Conservation (phyloP, 805 yeast genomes). For the Lipomyces kockii region DNA sequence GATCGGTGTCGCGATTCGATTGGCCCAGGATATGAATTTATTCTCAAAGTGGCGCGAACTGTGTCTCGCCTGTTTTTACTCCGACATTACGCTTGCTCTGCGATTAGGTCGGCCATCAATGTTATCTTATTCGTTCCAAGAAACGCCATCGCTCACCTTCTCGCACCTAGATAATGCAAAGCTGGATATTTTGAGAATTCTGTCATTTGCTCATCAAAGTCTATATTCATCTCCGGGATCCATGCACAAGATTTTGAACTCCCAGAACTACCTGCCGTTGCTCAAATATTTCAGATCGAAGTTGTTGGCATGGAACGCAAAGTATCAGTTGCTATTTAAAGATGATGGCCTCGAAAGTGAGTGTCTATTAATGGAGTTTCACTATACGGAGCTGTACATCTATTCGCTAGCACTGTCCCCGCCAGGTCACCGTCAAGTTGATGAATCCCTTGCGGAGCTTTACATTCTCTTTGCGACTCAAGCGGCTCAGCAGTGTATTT, state of each 20-base stretch:
- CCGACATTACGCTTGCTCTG: slow-evolving; percentile 83
- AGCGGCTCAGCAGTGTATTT: slow-evolving; percentile 80
- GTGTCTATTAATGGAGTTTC: slow-evolving; percentile 76
- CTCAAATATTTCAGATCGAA: slow-evolving; percentile 76
- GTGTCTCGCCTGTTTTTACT: slow-evolving; percentile 79
- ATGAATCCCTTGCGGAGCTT: slow-evolving; percentile 67
- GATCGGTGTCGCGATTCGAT: slow-evolving; percentile 81
- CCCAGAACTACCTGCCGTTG: slow-evolving; percentile 61
- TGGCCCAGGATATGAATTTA: slow-evolving; percentile 85
- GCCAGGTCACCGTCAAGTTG: slow-evolving; percentile 44
- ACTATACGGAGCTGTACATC: slow-evolving; percentile 81
- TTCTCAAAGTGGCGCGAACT: slow-evolving; percentile 74
- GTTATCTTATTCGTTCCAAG: slow-evolving; percentile 66
- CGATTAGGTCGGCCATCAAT: slow-evolving; percentile 78
- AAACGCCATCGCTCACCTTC: slow-evolving; percentile 61
- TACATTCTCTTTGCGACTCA: slow-evolving; percentile 80
- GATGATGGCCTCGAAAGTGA: slow-evolving; percentile 62
- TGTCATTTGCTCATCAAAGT: slow-evolving; percentile 81
- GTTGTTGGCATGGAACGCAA: slow-evolving; percentile 75
- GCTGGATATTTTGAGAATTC: slow-evolving; percentile 75
- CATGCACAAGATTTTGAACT: slow-evolving; percentile 44
- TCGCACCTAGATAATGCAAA: slow-evolving; percentile 72
- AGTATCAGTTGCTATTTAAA: slow-evolving; percentile 59
- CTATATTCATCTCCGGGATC: slow-evolving; percentile 59
- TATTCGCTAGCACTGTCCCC: slow-evolving; percentile 77